A percentile compares a stretch with the other conserved stretches of the same genome.
phyloP scores from a whole-genome alignment of 257 asterid genomes.

The Apocynum venetum region DNA sequence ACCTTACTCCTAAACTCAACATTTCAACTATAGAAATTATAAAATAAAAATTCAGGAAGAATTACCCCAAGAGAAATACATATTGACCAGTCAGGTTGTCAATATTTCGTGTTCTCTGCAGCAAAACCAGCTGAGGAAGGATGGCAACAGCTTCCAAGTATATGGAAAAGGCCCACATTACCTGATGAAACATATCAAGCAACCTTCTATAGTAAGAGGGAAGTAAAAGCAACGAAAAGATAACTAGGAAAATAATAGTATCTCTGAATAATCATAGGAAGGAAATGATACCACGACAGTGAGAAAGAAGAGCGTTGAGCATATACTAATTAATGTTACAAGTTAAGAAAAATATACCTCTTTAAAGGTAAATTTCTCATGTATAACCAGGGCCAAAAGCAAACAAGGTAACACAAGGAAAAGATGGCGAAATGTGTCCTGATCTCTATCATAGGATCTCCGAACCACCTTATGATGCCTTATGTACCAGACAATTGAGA shows the following conservation, averaged over 20 bases:
- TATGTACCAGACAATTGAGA: constrained; percentile 84
- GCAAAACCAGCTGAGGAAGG: constrained; percentile 78
- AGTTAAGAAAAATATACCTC: constrained; percentile 43
- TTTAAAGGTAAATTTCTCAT: constrained; percentile 62
- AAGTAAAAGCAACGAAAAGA: neutral
- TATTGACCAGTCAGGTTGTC: constrained; percentile 94
- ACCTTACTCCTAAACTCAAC: neutral
- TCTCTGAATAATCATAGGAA: neutral
- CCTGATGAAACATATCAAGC: constrained; percentile 31
- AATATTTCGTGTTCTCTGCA: constrained; percentile 83
- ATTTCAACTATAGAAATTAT: neutral
- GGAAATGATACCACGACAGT: neutral
- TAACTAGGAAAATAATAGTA: neutral
- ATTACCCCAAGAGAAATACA: constrained; percentile 74
- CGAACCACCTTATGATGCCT: constrained; percentile 77
- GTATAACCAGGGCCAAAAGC: constrained; percentile 51
- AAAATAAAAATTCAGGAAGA: neutral
- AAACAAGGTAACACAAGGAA: constrained; percentile 69
- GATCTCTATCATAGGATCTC: constrained; percentile 83
- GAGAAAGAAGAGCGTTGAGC: neutral
- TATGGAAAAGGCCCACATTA: constrained; percentile 81
- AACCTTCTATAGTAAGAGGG: constrained; percentile 5
- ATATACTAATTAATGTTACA: neutral
- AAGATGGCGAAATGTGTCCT: constrained; percentile 82
- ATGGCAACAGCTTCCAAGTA: constrained; percentile 88